Conservation (phyloP, 805 yeast species). For the Ogataea populi-albae region DNA sequence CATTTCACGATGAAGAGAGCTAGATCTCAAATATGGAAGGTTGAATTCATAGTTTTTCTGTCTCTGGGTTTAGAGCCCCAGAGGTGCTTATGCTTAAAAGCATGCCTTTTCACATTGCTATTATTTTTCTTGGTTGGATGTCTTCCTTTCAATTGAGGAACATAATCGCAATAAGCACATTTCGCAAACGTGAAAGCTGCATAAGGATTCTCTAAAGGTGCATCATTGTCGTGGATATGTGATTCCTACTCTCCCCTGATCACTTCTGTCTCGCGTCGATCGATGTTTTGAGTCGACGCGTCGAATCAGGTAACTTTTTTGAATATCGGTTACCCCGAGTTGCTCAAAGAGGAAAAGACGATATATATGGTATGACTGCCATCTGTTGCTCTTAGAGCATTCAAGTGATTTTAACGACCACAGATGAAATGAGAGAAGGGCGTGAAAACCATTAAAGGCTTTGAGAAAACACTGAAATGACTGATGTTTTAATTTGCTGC, state of each 20-base stretch:
- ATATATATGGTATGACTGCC: conserved; percentile 1
- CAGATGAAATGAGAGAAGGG: no score
- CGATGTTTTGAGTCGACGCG: conserved; percentile 1
- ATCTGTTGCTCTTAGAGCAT: conserved; percentile 4
- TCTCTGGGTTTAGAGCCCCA: no score
- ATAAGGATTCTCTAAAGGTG: conserved; percentile 7
- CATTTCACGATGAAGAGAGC: neutral
- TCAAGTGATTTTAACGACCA: no score
- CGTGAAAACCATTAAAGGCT: no score
- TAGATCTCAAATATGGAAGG: neutral
- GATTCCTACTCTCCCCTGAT: conserved; percentile 1
- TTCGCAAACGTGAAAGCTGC: conserved; percentile 10
- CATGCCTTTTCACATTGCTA: conserved; percentile 6
- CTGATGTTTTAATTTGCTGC: no score
- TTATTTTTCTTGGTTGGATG: conserved; percentile 3
- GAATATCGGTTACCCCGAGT: conserved; percentile 6
- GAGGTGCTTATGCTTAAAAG: conserved; percentile 2
- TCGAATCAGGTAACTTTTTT: neutral
- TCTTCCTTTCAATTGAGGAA: conserved; percentile 3
- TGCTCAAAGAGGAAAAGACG: conserved; percentile 2
- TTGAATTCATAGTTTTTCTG: conserved; percentile 12
- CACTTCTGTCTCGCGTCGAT: conserved; percentile 4
- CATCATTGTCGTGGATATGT: conserved; percentile 2
- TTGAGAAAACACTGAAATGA: no score
- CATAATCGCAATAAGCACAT: conserved; percentile 4